Conservation (phyloP, 371 early-diverging fungal species). For the Synchytrium microbalum region DNA sequence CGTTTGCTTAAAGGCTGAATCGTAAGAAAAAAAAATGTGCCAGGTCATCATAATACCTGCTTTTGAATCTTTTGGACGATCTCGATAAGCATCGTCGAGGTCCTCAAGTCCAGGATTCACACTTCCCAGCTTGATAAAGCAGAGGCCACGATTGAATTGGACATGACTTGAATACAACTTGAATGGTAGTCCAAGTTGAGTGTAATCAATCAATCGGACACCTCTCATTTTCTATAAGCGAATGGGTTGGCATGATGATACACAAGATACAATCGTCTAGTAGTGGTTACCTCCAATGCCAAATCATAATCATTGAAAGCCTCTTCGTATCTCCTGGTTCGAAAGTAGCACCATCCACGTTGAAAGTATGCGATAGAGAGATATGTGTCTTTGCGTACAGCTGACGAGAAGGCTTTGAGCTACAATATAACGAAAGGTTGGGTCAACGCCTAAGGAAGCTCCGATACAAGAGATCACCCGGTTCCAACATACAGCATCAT, state of each 20-base stretch:
- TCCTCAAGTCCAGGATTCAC: constrained; percentile 67
- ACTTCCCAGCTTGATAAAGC: constrained; percentile 66
- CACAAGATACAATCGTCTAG: background rate
- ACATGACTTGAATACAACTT: constrained; percentile 83
- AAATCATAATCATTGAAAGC: constrained; percentile 65
- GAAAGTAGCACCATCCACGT: constrained; percentile 77
- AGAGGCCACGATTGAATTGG: constrained; percentile 81
- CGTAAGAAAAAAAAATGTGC: background rate
- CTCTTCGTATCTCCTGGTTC: constrained; percentile 47
- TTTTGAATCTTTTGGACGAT: constrained; percentile 3
- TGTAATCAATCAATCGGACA: constrained; percentile 86
- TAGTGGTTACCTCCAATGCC: constrained; percentile 22
- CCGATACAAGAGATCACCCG: background rate
- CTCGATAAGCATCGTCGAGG: constrained; percentile 54
- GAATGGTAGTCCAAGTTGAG: constrained; percentile 83
- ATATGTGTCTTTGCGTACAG: constrained; percentile 74
- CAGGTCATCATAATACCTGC: constrained; percentile 6
- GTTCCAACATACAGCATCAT: constrained; percentile 53
- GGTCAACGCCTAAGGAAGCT: background rate
- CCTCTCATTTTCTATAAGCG: constrained; percentile 67
- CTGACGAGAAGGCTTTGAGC: constrained; percentile 61
- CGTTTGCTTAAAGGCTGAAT: constrained; percentile 6
- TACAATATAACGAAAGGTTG: constrained; percentile 9
- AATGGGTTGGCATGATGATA: background rate
- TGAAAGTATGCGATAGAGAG: constrained; percentile 88